Percentiles rank a stretch among this genome's conserved stretches.
Evolutionary conservation across 176 grass and related monocot genomes (phyloP).

Genomic region (Dactylis glomerata): DNA sequence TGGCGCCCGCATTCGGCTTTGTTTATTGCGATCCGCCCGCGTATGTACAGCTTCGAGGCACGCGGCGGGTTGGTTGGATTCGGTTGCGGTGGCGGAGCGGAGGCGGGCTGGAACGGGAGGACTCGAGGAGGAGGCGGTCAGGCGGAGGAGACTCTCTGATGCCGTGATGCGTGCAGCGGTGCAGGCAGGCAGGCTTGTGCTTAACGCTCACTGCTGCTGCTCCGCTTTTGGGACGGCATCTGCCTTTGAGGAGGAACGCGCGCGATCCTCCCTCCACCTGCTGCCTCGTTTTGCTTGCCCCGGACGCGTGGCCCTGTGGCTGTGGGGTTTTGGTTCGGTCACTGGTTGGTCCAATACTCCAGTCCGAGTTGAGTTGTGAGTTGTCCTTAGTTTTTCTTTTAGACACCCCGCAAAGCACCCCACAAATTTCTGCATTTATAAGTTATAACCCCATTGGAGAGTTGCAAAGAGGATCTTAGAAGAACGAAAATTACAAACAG

Average conservation of each 20-base stretch:
- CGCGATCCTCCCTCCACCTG: neutral
- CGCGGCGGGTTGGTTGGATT: constrained; percentile 19
- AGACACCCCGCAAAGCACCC: too few relatives aligned
- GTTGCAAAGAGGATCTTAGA: too few relatives aligned
- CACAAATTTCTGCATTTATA: too few relatives aligned
- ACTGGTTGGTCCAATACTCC: neutral
- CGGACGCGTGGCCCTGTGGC: neutral
- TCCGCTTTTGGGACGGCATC: constrained; percentile 4
- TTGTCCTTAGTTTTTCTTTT: too few relatives aligned
- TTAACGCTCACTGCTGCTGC: constrained; percentile 22
- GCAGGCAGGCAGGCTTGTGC: constrained; percentile 18
- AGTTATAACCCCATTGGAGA: too few relatives aligned
- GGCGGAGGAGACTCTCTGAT: constrained; percentile 1
- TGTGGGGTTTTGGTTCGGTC: neutral
- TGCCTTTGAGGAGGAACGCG: neutral
- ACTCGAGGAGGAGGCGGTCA: neutral
- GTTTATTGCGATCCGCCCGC: neutral
- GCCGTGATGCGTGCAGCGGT: constrained; percentile 3
- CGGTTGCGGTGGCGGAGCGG: neutral
- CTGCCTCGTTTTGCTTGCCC: neutral
- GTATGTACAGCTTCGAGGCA: neutral
- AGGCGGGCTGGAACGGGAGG: neutral
- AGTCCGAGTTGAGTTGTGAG: too few relatives aligned
- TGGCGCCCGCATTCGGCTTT: neutral
- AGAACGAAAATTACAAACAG: too few relatives aligned